Evolutionary conservation across 148 eudicot genomes (phyloP).

Genomic region (Camellia lanceoleosa): DNA sequence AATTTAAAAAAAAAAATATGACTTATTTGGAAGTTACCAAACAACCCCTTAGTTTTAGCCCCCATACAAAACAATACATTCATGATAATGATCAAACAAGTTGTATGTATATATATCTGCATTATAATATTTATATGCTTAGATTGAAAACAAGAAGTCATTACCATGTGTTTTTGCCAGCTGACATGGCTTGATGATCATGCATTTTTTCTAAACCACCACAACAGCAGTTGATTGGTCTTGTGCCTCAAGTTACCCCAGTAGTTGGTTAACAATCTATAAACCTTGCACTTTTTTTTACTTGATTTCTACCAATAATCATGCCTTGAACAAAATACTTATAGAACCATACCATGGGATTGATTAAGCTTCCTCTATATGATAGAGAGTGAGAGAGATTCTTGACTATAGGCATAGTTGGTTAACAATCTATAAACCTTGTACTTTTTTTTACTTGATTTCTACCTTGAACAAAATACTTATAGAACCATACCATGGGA

Average conservation of each 20-base stretch:
- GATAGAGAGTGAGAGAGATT: background rate
- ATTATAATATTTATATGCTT: background rate
- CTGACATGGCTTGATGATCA: background rate
- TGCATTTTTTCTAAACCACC: constrained; percentile 32
- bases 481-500: background rate
- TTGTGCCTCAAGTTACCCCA: constrained; percentile 22
- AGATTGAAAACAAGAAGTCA: background rate
- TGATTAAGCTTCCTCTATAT: background rate
- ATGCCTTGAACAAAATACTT: background rate
- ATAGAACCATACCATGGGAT: background rate
- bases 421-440: constrained; percentile 20
- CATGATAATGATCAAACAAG: no score
- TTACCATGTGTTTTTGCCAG: background rate
- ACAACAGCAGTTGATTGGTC: constrained; percentile 17
- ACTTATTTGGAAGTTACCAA: no score
- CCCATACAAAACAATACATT: no score
- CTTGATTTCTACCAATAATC: constrained; percentile 15
- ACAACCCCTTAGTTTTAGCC: no score
- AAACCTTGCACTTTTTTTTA: constrained; percentile 19
- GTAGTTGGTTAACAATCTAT: constrained; percentile 29
- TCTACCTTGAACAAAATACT: background rate
- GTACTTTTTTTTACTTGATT: constrained; percentile 13
- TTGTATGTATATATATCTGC: background rate
- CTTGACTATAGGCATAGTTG: constrained; percentile 14
- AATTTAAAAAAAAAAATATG: no score